A percentile compares a stretch with the other conserved stretches of the same genome.
phyloP scores from a whole-genome alignment of 2,329 filamentous ascomycete genomes.

The Eutypa lata region DNA sequence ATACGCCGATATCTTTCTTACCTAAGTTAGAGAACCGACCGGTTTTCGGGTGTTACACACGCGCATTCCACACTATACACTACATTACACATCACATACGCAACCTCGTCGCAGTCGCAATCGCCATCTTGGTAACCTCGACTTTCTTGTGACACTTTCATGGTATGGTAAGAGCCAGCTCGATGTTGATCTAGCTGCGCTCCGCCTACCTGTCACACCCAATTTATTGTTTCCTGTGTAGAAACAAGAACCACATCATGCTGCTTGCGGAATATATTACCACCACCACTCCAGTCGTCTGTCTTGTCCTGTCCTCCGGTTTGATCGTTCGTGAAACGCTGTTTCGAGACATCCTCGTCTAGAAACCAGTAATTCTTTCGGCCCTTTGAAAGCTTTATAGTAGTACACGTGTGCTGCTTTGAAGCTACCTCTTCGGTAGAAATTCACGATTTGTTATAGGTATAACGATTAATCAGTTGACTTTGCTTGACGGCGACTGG shows the following conservation, averaged over 20 bases:
- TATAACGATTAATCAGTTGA: conserved; percentile 46
- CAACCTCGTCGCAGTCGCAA: neutral
- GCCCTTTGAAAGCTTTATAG: conserved; percentile 38
- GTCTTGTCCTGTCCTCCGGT: conserved; percentile 60
- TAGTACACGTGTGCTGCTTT: conserved; percentile 34
- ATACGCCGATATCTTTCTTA: conserved; percentile 10
- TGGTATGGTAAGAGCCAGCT: conserved; percentile 26
- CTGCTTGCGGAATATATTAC: conserved; percentile 49
- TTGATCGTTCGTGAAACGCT: conserved; percentile 53
- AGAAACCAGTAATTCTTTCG: conserved; percentile 40
- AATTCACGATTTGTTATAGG: conserved; percentile 31
- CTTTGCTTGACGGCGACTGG: conserved; percentile 55
- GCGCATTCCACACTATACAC: too few species aligned
- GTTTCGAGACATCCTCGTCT: conserved; percentile 40
- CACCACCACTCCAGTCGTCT: conserved; percentile 57
- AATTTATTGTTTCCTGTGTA: conserved; percentile 22
- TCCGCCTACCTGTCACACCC: conserved; percentile 30
- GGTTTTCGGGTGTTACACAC: too few species aligned
- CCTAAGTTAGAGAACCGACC: too few species aligned
- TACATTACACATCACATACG: neutral
- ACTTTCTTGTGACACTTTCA: conserved; percentile 12
- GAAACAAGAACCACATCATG: conserved; percentile 48
- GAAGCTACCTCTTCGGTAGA: conserved; percentile 41
- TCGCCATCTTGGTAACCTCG: neutral
- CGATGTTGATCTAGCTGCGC: conserved; percentile 27